These are phyloP conservation scores for Ganoderma meredithae DNA, from an alignment of 1,284 basidiomycete species.

Conservation along the genomic window DNA sequence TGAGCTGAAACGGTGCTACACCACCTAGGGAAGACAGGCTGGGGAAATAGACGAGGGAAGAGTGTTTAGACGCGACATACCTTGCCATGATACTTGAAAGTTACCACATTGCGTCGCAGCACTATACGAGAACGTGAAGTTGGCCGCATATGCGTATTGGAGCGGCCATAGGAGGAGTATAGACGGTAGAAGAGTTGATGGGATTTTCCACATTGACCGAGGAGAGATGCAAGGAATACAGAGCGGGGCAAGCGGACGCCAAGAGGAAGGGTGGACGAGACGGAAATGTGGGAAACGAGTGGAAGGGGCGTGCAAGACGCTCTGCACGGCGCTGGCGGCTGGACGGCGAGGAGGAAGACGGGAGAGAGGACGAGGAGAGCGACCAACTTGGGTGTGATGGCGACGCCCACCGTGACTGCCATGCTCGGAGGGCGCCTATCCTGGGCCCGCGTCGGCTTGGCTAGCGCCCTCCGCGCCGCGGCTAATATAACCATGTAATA, in stretches of 20 bases:
- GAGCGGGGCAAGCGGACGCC: conserved; percentile 10
- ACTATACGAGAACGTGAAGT: conserved; percentile 60
- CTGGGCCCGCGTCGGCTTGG: not conserved
- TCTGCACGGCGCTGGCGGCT: conserved; percentile 13
- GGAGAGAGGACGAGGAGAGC: conserved; percentile 1
- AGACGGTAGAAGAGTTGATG: conserved; percentile 33
- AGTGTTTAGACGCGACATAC: conserved; percentile 43
- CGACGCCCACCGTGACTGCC: not conserved
- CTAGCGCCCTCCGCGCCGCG: too few species aligned
- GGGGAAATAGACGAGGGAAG: conserved; percentile 1
- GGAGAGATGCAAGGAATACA: conserved; percentile 4
- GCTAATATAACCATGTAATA: too few species aligned
- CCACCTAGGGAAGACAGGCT: conserved; percentile 56
- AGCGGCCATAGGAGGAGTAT: conserved; percentile 35
- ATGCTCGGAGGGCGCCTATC: not conserved
- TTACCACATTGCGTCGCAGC: conserved; percentile 66
- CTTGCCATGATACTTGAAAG: conserved; percentile 67
- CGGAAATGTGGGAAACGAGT: conserved; percentile 13
- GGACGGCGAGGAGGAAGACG: not conserved
- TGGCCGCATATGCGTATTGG: conserved; percentile 43
- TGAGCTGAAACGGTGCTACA: conserved; percentile 63
- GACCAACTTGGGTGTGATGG: not conserved
- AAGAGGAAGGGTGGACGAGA: not conserved
- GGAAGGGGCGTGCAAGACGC: conserved; percentile 23
- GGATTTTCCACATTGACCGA: conserved; percentile 23